These are phyloP conservation scores for Microcyclosporella mali DNA, from an alignment of 2,329 filamentous ascomycete genomes.

Conservation along the genomic window DNA sequence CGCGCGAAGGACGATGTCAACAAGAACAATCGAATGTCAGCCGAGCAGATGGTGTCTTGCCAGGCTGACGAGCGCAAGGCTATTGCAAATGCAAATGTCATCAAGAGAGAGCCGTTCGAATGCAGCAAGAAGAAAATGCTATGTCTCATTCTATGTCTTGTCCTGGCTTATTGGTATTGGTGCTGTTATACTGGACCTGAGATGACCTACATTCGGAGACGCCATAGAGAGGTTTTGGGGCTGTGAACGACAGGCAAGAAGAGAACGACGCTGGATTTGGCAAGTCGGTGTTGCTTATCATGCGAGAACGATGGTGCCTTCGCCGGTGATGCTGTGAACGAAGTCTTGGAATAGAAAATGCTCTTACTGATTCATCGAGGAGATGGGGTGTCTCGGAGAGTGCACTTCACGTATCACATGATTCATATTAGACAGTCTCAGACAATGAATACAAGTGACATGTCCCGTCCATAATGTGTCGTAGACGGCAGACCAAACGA, in stretches of 20 bases:
- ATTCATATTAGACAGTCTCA: too few relatives aligned
- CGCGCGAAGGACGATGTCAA: constrained; percentile 1
- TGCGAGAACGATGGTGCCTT: too few relatives aligned
- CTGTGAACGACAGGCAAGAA: not conserved
- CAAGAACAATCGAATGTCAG: not conserved
- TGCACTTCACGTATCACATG: too few relatives aligned
- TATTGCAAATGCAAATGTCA: too few relatives aligned
- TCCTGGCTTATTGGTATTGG: not conserved
- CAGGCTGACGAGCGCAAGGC: too few relatives aligned
- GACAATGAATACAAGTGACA: not conserved
- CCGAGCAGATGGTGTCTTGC: not conserved
- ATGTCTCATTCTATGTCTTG: not conserved
- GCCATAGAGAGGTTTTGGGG: constrained; percentile 1
- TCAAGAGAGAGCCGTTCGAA: not conserved
- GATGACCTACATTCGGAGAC: constrained; percentile 1
- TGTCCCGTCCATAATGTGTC: not conserved
- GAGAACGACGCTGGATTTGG: not conserved
- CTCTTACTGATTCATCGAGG: too few relatives aligned
- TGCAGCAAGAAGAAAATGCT: not conserved
- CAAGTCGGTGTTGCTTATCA: not conserved
- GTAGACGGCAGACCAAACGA: not conserved
- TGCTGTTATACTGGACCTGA: constrained; percentile 2
- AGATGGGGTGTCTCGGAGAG: too few relatives aligned
- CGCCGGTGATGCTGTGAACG: too few relatives aligned
- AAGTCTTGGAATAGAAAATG: too few relatives aligned